Evolutionary conservation across 2,329 filamentous ascomycete species (phyloP).

Genomic region (Fusarium oxysporum): DNA sequence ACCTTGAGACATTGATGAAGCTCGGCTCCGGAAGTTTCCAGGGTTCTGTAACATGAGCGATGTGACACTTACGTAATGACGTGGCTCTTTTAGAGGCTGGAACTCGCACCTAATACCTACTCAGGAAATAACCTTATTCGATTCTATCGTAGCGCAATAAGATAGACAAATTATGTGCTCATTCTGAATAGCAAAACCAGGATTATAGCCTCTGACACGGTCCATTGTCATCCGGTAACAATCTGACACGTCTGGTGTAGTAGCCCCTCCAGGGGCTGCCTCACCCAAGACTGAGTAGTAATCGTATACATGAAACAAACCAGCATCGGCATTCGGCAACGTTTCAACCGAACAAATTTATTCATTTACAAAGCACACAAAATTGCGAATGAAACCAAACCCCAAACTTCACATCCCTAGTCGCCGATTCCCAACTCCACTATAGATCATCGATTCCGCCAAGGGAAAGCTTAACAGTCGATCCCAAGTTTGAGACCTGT

Average conservation of each 20-base stretch:
- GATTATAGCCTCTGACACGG: not conserved
- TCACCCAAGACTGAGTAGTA: not conserved
- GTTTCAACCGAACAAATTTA: not conserved
- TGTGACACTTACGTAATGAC: not conserved
- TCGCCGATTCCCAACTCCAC: not conserved
- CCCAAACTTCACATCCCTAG: not conserved
- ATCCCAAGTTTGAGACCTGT: conserved; percentile 12
- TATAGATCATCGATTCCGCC: not conserved
- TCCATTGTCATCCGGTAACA: not conserved
- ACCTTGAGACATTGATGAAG: not conserved
- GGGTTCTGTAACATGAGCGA: not conserved
- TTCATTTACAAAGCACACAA: not conserved
- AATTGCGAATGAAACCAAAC: conserved; percentile 1
- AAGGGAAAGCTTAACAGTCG: conserved; percentile 20
- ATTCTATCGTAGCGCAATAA: not conserved
- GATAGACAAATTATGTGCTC: not conserved
- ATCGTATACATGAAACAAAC: conserved; percentile 11
- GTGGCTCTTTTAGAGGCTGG: not conserved
- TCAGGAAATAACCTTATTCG: not conserved
- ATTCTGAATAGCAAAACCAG: accelerated
- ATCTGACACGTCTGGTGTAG: conserved; percentile 2
- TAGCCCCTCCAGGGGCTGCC: not conserved
- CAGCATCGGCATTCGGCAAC: not conserved
- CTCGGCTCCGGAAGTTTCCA: not conserved
- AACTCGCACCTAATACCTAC: not conserved